Base-by-base conservation (phyloP, 2,329 filamentous ascomycete species). In the Calonectria henricotiae region DNA sequence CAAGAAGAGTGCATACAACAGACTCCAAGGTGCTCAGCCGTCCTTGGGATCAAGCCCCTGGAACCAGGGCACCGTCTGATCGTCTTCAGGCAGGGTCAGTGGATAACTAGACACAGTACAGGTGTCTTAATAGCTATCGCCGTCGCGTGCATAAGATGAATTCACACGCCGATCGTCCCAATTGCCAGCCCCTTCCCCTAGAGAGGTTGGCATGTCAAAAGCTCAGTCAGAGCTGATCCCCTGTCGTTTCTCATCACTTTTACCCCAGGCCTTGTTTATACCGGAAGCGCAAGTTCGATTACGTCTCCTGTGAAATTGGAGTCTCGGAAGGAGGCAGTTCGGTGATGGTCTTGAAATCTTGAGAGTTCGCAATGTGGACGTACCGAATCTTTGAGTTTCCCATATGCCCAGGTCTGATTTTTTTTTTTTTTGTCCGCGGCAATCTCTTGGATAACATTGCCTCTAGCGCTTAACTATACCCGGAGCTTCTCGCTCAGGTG, bases 361-460 rank as follows among this genome's bases (percentile, higher is more conserved):
- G 25, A 2, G 58, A 46, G 27, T 62, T 32, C 7, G 46, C 27
- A 23, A 62, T 46, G 15, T 62, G 58, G 15, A 62, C 27, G n/a
- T 46, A 30, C 5, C 46, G 17, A 23, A 62, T 46, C 41, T 62
- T 30, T 4, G 58, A 46, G 15, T 20, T 62, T 23, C 58, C 58
- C 58, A 62, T 2, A 46, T 62, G 9, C 39, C 15, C 3, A 41
- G 41, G 17, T 62, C 39, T 3, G 15, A 35, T 4, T n/a, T 47
- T 25, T 62, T 23, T 23, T 17, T 20, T 20, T 20, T 20, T 20
- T 20, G 20, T 20, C 20, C 20, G 20, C 27, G 8, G n/a, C 58
- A 11, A 62, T 47, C 5, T 62, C 23, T 32, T 62, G 58, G 15
- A 46, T 20, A 13, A 62, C 46, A 17, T 17, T 35, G n/a, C 58